Conservation (phyloP, 345 rosid species). For the Sisymbrium altissimum region DNA sequence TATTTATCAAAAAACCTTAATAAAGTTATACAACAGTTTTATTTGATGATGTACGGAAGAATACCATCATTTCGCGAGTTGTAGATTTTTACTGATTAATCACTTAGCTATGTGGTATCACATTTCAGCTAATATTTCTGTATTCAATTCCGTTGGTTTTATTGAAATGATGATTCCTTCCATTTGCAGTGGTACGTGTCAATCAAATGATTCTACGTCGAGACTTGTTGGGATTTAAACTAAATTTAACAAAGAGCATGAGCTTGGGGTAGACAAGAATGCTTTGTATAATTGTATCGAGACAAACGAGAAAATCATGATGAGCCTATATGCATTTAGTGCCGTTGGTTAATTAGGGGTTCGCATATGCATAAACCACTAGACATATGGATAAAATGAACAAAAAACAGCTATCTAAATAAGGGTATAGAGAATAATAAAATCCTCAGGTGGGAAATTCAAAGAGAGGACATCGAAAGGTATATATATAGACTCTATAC, state of each 20-base stretch:
- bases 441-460: constrained; percentile 22
- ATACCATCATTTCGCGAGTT: neutral
- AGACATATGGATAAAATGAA: constrained; percentile 18
- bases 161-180: neutral
- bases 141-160: too few relatives aligned
- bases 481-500: constrained; percentile 7
- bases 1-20: too few relatives aligned
- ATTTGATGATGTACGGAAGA: neutral
- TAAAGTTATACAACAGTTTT: neutral
- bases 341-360: constrained; percentile 25
- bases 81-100: neutral
- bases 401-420: neutral
- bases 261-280: constrained; percentile 18
- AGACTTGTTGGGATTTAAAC: constrained; percentile 9
- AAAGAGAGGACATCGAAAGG: constrained; percentile 13
- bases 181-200: neutral
- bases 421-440: constrained; percentile 3
- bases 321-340: constrained; percentile 27
- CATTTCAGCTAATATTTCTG: too few relatives aligned
- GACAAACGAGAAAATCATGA: constrained; percentile 22
- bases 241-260: neutral
- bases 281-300: constrained; percentile 18
- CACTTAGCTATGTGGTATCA: neutral
- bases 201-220: neutral
- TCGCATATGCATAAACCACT: constrained; percentile 22